Evolutionary conservation across 148 eudicot species (phyloP), one percentile per base, ranked within the genome.

Genomic region (Drosera capensis): DNA sequence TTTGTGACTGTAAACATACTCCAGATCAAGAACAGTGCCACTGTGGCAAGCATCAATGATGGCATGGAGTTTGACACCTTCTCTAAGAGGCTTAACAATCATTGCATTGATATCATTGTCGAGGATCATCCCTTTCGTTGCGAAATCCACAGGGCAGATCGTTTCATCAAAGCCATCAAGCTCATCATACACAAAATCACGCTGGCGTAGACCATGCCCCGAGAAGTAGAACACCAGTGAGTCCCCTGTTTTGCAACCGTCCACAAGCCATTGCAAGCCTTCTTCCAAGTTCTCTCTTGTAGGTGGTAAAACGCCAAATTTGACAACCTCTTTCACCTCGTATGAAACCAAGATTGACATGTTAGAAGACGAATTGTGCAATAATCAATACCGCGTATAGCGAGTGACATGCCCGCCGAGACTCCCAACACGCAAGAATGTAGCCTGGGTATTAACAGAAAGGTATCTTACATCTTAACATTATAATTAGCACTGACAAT

Each of bases 41-140:
- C 88, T 84, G 38, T 74, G 72, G 55, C 81, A 84, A 49, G 88
- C 69, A 56, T 85, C 95, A 35, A 85, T 36, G 19, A 80, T 70
- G 22, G 95, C 90, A 55, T 74, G 95, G 59, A 85, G 95, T 19
- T 60, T 80, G 52, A 72, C 86, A 5, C 78, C 95, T n/a, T 39
- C 20, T 0, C 41, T 45, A 5, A 84, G 73, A 26, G 85, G 88
- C 52, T 63, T 61, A 26, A 85, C 95, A 43, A 85, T 71, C 59
- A 71, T 56, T 15, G 60, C 43, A 17, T 85, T 85, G 56, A 85
- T 68, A 12, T 80, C 77, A 45, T 85, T 64, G 55, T 85, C 95
- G 7, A 72, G 14, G 24, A 85, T 85, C 64, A 72, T 46, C 17
- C 95, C 95, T 8, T 66, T 51, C 1, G 73, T 65, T 36, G 57